Percentiles rank a stretch among this genome's conserved stretches.
Conservation (phyloP, 2,329 filamentous ascomycete species). For the Cercospora citrullina region DNA sequence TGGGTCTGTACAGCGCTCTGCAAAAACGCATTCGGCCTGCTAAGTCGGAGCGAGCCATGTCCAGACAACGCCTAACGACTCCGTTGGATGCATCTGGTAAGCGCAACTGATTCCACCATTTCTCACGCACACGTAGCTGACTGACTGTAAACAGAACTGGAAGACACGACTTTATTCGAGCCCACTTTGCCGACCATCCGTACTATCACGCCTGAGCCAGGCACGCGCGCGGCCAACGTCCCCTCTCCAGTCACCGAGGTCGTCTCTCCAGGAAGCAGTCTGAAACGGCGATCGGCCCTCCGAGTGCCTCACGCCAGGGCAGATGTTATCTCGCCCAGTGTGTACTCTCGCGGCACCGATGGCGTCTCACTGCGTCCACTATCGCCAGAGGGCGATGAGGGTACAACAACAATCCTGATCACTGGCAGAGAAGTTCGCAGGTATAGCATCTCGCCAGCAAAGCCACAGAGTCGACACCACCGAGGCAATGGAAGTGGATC, state of each 20-base stretch:
- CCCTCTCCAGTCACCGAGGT: constrained; percentile 14
- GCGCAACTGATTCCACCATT: not conserved
- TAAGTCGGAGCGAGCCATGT: constrained; percentile 18
- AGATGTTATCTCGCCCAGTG: constrained; percentile 44
- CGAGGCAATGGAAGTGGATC: constrained; percentile 42
- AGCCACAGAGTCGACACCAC: constrained; percentile 15
- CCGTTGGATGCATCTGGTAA: constrained; percentile 1
- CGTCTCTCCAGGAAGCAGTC: constrained; percentile 19
- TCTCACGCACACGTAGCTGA: not conserved
- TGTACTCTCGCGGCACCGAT: constrained; percentile 49
- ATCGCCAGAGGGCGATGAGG: constrained; percentile 32
- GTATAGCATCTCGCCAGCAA: constrained; percentile 41
- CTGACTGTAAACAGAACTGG: not conserved
- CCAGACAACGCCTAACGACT: constrained; percentile 1
- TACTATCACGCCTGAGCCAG: constrained; percentile 31
- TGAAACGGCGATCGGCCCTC: constrained; percentile 27
- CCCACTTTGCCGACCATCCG: constrained; percentile 29
- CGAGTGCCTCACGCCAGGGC: constrained; percentile 23
- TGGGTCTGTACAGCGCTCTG: constrained; percentile 64
- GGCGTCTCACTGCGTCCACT: constrained; percentile 38
- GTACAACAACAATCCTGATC: constrained; percentile 45
- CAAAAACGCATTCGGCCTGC: constrained; percentile 49
- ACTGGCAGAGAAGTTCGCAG: constrained; percentile 48
- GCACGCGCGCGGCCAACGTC: constrained; percentile 20
- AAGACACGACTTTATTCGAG: constrained; percentile 9